Conservation (phyloP, 345 rosid genomes). For the Eucalyptus cloeziana region DNA sequence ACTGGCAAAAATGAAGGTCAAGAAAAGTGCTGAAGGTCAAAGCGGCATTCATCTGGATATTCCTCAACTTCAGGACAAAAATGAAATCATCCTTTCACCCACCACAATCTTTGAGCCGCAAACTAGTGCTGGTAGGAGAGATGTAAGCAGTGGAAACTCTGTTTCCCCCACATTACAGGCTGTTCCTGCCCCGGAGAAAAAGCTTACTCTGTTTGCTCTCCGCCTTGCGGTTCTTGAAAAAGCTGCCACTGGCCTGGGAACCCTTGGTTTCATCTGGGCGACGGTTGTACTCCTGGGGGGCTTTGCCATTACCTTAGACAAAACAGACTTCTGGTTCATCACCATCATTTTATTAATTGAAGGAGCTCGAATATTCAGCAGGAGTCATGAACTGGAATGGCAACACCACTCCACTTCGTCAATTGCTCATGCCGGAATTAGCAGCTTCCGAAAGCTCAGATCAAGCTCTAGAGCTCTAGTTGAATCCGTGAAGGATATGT, state of each 20-base stretch:
- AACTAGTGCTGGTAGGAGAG: not conserved
- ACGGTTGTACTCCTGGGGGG: not conserved
- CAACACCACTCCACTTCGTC: not conserved
- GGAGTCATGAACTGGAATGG: not conserved
- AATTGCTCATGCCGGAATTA: not conserved
- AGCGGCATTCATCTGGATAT: slow-evolving; percentile 31
- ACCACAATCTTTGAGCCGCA: not conserved
- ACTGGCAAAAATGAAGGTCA: slow-evolving; percentile 4
- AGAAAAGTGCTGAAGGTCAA: slow-evolving; percentile 55
- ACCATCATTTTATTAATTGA: not conserved
- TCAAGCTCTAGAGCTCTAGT: slow-evolving; percentile 22
- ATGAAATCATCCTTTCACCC: not conserved
- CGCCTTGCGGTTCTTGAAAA: not conserved
- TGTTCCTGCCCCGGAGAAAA: not conserved
- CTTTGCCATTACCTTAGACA: not conserved
- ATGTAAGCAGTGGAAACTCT: not conserved
- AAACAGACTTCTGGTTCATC: not conserved
- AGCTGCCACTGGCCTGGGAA: not conserved
- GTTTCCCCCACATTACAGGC: not conserved
- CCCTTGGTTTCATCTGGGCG: not conserved
- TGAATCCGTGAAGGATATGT: not conserved
- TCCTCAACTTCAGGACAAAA: not conserved
- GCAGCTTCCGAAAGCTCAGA: slow-evolving; percentile 46
- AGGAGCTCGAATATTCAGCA: not conserved
- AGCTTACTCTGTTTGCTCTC: not conserved